Base-by-base conservation (phyloP, 345 rosid genomes). In the Populus tremula region DNA sequence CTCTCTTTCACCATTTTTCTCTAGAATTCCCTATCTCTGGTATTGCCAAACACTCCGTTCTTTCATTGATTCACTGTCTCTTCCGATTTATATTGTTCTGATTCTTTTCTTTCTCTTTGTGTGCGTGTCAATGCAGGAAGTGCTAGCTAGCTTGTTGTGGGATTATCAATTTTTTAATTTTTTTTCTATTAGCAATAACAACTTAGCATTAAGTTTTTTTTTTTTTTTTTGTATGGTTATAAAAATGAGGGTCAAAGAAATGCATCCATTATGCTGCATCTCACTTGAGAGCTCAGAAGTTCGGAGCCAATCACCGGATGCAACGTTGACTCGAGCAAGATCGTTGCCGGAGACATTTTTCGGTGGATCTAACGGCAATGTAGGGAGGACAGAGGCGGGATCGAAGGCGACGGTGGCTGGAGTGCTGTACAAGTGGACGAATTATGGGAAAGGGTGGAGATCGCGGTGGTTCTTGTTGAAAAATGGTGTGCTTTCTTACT, bases 401-500 rank as follows among this genome's bases (percentile, higher is more conserved):
- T 92, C 98, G 78, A 91, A 89, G 78, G 61, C 88, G 18, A 84
- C 91, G 18, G 95, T 91, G 9, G 97, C 95, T 59, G 99, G 99
- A 76, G 86, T 92, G 31, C 86, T 96, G 41, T 86, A 90, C 70
- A 96, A 96, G 90, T 96, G 99, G 99, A 96, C 99, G 1, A 96
- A 96, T 86, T 96, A 89, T 83, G 93, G 99, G 12, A 96, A 92
- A 76, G 98, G 99, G 41, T 96, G 99, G 98, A 93, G 98, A 89
- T 93, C 96, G 81, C 87, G 99, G 75, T 96, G 96, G 96, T 93
- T 96, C 84, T 79, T 88, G 53, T 90, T 96, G 73, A 89, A 89
- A 59, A 89, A 92, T 68, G 98, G 97, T 33, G 86, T 88, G 69
- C 87, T 96, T 1, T 93, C 94, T 49, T 96, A 96, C 80, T 93